phyloP scores from a whole-genome alignment of 192 early-diverging fungal species.

The Borealophlyctis nickersoniae region DNA sequence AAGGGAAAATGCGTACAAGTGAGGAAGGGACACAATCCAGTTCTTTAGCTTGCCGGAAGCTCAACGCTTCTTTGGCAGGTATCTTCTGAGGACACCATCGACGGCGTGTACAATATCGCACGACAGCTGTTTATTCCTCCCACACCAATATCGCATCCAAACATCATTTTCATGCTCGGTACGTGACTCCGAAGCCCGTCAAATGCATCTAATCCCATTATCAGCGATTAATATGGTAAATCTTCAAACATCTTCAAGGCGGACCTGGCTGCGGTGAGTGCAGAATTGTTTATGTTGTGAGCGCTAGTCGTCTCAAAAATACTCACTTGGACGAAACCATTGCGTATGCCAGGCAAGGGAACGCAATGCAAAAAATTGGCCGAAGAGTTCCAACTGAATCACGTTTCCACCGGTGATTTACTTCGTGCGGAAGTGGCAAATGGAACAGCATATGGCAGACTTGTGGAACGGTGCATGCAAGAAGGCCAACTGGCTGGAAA shows the following conservation, averaged over 20 bases:
- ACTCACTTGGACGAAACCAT: neutral
- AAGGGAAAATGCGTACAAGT: slow-evolving; percentile 28
- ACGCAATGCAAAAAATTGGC: slow-evolving; percentile 85
- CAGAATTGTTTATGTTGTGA: neutral
- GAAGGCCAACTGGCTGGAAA: slow-evolving; percentile 80
- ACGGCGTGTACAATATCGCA: slow-evolving; percentile 25
- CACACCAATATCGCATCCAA: slow-evolving; percentile 6
- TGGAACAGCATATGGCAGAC: slow-evolving; percentile 50
- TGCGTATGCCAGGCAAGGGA: slow-evolving; percentile 72
- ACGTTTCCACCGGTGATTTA: slow-evolving; percentile 92
- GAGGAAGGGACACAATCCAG: no score
- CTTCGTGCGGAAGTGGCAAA: slow-evolving; percentile 75
- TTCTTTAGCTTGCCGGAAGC: no score
- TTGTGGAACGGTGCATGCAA: slow-evolving; percentile 79
- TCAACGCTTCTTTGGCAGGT: no score
- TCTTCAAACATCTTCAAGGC: slow-evolving; percentile 4
- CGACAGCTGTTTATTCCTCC: slow-evolving; percentile 9
- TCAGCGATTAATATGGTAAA: neutral
- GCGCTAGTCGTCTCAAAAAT: neutral
- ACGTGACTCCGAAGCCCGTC: slow-evolving; percentile 1
- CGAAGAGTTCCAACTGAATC: slow-evolving; percentile 85
- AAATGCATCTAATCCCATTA: neutral
- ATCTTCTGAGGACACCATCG: slow-evolving; percentile 6
- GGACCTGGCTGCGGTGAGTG: slow-evolving; percentile 28
- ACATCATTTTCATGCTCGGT: slow-evolving; percentile 40